These are phyloP conservation scores for Extremus antarcticus DNA, from an alignment of 495 filamentous ascomycete genomes.

Conservation along the genomic window DNA sequence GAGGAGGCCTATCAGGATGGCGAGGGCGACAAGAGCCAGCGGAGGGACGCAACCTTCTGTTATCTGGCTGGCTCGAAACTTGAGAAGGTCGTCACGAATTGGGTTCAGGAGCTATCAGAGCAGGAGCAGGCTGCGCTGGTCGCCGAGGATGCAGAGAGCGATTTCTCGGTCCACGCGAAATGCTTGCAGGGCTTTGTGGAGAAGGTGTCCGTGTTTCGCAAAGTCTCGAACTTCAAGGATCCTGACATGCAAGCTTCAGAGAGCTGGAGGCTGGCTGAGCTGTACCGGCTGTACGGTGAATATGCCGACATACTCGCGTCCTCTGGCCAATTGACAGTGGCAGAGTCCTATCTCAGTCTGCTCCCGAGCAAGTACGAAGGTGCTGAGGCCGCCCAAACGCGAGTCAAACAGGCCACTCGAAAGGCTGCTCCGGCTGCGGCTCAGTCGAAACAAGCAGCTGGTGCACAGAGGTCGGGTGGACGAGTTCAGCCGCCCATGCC, in stretches of 20 bases:
- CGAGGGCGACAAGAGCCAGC: conserved; percentile 38
- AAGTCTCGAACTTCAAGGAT: conserved; percentile 86
- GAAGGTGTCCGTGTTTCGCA: conserved; percentile 94
- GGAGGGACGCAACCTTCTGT: conserved; percentile 91
- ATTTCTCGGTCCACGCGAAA: conserved; percentile 83
- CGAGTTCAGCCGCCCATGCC: conserved; percentile 13
- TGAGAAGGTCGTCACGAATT: conserved; percentile 91
- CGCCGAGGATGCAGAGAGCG: conserved; percentile 37
- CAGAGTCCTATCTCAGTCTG: conserved; percentile 84
- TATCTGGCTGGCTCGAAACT: conserved; percentile 90
- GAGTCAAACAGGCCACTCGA: conserved; percentile 74
- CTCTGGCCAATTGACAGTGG: conserved; percentile 74
- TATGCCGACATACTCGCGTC: conserved; percentile 92
- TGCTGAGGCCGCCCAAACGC: conserved; percentile 75
- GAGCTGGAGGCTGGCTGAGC: conserved; percentile 76
- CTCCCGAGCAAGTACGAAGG: conserved; percentile 77
- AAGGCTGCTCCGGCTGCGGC: conserved; percentile 39
- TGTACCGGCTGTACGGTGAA: conserved; percentile 94
- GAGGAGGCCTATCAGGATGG: conserved; percentile 51
- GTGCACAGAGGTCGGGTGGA: conserved; percentile 17
- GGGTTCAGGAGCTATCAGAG: conserved; percentile 80
- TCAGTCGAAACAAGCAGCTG: conserved; percentile 15
- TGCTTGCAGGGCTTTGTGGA: conserved; percentile 89
- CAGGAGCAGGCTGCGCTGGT: conserved; percentile 61
- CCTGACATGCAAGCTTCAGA: conserved; percentile 54